phyloP scores from a whole-genome alignment of 805 yeast species.

The Saccharomyces mikatae region DNA sequence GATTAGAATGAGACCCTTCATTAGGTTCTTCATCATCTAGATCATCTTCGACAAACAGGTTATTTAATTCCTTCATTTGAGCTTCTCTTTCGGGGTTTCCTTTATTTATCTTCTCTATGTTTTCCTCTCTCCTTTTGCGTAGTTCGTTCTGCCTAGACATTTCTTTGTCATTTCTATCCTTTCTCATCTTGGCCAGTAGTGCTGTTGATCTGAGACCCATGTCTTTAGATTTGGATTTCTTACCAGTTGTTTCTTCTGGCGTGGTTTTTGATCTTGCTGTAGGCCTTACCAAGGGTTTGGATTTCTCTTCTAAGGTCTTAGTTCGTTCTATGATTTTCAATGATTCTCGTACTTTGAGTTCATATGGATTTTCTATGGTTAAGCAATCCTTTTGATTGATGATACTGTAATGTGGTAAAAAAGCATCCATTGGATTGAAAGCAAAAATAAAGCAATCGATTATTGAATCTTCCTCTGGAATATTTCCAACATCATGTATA shows the following conservation, averaged over 20 bases:
- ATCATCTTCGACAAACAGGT: constrained; percentile 24
- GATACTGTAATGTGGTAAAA: constrained; percentile 16
- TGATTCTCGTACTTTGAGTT: constrained; percentile 2
- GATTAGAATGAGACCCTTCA: not conserved
- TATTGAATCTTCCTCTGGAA: constrained; percentile 12
- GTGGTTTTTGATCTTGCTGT: constrained; percentile 6
- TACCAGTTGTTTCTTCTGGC: constrained; percentile 4
- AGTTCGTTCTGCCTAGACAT: constrained; percentile 22
- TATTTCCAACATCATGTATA: constrained; percentile 14
- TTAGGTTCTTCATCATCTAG: constrained; percentile 13
- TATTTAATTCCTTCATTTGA: constrained; percentile 24
- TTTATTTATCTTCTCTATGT: constrained; percentile 8
- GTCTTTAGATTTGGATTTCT: constrained; percentile 9
- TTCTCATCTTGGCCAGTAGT: constrained; percentile 26
- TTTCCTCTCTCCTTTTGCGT: constrained; percentile 18
- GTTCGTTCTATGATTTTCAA: constrained; percentile 4
- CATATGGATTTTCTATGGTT: constrained; percentile 16
- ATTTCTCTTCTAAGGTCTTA: constrained; percentile 8
- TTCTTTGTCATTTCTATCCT: constrained; percentile 27
- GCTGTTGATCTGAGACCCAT: constrained; percentile 27
- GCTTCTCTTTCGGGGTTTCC: constrained; percentile 23
- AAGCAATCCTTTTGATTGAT: constrained; percentile 11
- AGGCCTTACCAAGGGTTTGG: not conserved
- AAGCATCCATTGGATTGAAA: constrained; percentile 26
- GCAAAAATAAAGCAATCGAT: constrained; percentile 29